Evolutionary conservation across 2,329 filamentous ascomycete species (phyloP), one percentile per base, ranked within the genome.

Genomic region (Paraconiothyrium sp.): DNA sequence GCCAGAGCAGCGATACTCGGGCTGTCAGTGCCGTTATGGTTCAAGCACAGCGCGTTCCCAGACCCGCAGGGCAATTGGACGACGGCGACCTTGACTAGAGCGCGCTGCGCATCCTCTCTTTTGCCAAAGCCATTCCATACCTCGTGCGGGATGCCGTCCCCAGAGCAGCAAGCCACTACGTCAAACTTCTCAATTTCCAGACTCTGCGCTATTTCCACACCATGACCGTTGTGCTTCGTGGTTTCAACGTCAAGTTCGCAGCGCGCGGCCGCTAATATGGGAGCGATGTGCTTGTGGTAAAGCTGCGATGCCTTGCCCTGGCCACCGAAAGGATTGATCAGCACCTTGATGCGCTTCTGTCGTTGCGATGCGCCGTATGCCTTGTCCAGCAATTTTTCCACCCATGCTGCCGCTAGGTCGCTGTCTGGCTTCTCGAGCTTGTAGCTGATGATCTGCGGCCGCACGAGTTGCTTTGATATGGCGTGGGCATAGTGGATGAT

Each of bases 11-110:
- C 93, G 49, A 92, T 78, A 62, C 89, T 91, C 9, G 91, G 86
- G 65, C 87, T 89, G 65, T 90, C 86, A 0, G 93, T 94, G 5
- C 94, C 95, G 67, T 92, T 93, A 50, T 96, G 81, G 77, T 97
- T 98, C 81, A 91, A 90, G 65, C 92, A 92, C 89, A 98, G 91
- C 24, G 92, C 95, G 77, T 99, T 99, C 6, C 95, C 95, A 54
- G 92, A 95, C 14, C 95, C 95, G 74, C 94, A 97, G 1, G 95
- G 95, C 39, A 99, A 85, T 73, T 97, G 92, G 24, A 89, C 90
- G 1, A 99, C 89, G 0, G 95, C 92, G 14, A 98, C 81, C 71
- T 90, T 91, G 24, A 84, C 81, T 62, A 99, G 81, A 0, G 94
- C 95, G 58, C 85, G 85, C 35, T 84, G 83, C 22, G 93, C 93